phyloP scores from a whole-genome alignment of 1,139 yeast species.

The Pichia sp. region DNA sequence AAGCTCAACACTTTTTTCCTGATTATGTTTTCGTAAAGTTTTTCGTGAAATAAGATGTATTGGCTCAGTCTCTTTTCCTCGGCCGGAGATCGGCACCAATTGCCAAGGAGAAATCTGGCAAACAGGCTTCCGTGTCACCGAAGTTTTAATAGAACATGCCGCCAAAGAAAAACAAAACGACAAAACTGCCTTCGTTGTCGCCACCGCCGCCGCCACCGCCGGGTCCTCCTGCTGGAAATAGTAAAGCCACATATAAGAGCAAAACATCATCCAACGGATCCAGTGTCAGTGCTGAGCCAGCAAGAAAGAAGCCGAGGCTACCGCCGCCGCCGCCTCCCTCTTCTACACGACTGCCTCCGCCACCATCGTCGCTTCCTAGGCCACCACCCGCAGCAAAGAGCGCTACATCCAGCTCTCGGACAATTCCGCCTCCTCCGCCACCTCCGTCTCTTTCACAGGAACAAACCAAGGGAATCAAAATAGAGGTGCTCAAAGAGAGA shows the following conservation, averaged over 20 bases:
- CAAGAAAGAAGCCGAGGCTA: conserved; percentile 16
- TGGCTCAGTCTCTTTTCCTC: too few species aligned
- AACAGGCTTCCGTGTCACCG: too few species aligned
- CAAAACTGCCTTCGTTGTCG: not conserved
- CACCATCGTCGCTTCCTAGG: conserved; percentile 24
- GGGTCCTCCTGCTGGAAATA: conserved; percentile 3
- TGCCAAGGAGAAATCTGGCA: too few species aligned
- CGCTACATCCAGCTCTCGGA: not conserved
- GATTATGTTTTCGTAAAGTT: not conserved
- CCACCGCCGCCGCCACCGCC: conserved; percentile 14
- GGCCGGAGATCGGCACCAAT: too few species aligned
- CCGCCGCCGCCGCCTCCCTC: conserved; percentile 24
- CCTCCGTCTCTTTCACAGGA: conserved; percentile 24
- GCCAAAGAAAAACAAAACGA: not conserved
- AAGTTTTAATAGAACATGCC: not conserved
- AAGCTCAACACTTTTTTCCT: not conserved
- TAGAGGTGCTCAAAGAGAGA: conserved; percentile 35
- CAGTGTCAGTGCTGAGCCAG: conserved; percentile 15
- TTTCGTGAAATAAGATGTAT: not conserved
- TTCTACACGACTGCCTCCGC: conserved; percentile 17
- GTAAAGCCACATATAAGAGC: not conserved
- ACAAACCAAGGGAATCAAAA: conserved; percentile 22
- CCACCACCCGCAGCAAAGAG: not conserved
- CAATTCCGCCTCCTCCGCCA: conserved; percentile 15
- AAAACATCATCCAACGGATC: not conserved